Evolutionary conservation across 2,329 filamentous ascomycete genomes (phyloP).

Genomic region (Fusarium goolgardi): DNA sequence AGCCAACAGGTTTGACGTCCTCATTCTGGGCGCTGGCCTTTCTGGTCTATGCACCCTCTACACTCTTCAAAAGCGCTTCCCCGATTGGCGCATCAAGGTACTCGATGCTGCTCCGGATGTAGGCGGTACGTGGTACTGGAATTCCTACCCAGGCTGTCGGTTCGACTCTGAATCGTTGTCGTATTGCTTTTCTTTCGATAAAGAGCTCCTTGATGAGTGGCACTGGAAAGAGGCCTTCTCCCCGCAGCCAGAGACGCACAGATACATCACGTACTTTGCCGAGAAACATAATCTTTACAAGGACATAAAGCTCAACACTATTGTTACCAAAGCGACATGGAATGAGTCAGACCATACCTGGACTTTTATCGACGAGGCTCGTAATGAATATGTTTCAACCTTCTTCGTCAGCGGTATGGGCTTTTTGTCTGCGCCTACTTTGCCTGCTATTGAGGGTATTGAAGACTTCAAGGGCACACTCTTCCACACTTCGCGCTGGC

Average conservation of each 20-base stretch:
- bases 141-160: constrained; percentile 47
- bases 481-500: constrained; percentile 36
- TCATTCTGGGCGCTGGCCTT: constrained; percentile 46
- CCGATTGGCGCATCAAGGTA: constrained; percentile 34
- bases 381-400: not conserved
- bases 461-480: constrained; percentile 24
- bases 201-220: constrained; percentile 36
- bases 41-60: constrained; percentile 57
- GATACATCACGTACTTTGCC: constrained; percentile 58
- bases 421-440: constrained; percentile 26
- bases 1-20: constrained; percentile 27
- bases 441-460: constrained; percentile 25
- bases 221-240: constrained; percentile 54
- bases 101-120: constrained; percentile 39
- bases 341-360: not conserved
- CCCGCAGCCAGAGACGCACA: constrained; percentile 52
- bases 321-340: constrained; percentile 16
- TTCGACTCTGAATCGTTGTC: constrained; percentile 56
- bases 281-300: constrained; percentile 55
- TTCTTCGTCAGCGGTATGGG: constrained; percentile 37
- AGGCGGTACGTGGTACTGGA: constrained; percentile 46
- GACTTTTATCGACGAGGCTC: constrained; percentile 17
- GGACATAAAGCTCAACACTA: constrained; percentile 45
- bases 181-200: constrained; percentile 49
- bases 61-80: constrained; percentile 52